A percentile compares a stretch with the other conserved stretches of the same genome.
Conservation (phyloP, 768 basidiomycete species). For the Boletus sp. region DNA sequence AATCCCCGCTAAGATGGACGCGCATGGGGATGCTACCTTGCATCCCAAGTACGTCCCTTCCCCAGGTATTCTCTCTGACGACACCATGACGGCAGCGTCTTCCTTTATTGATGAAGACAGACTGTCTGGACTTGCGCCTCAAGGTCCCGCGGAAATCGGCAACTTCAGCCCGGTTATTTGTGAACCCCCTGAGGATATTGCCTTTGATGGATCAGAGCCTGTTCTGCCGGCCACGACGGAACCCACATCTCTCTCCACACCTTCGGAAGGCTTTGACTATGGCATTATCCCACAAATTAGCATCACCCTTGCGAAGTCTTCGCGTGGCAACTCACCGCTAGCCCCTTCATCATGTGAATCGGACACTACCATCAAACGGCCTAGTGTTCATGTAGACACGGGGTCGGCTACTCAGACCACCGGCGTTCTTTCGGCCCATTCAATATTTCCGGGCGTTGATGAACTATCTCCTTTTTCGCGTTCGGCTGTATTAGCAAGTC, state of each 20-base stretch:
- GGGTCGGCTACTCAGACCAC: constrained; percentile 23
- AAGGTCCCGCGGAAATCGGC: constrained; percentile 26
- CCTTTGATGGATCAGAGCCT: constrained; percentile 17
- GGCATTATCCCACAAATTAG: constrained; percentile 30
- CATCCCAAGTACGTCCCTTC: constrained; percentile 16
- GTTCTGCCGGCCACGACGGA: constrained; percentile 12
- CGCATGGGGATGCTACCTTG: constrained; percentile 16
- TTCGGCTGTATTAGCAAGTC: constrained; percentile 22
- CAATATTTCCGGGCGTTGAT: constrained; percentile 18
- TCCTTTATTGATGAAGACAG: constrained; percentile 13
- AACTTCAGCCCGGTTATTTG: constrained; percentile 27
- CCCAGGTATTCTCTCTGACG: constrained; percentile 15
- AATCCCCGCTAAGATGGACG: constrained; percentile 8
- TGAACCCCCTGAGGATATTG: constrained; percentile 31
- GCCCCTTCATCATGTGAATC: constrained; percentile 27
- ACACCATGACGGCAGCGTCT: constrained; percentile 14
- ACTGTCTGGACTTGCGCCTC: constrained; percentile 10
- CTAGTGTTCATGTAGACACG: constrained; percentile 31
- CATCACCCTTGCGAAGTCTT: constrained; percentile 30
- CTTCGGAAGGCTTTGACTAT: constrained; percentile 10
- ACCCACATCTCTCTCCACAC: constrained; percentile 14
- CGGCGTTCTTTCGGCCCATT: constrained; percentile 11
- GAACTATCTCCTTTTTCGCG: constrained; percentile 21
- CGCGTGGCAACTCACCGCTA: constrained; percentile 29
- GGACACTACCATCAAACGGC: constrained; percentile 24